Evolutionary conservation across 306 rosid species (phyloP).

Genomic region (Prinsepia uniflora): DNA sequence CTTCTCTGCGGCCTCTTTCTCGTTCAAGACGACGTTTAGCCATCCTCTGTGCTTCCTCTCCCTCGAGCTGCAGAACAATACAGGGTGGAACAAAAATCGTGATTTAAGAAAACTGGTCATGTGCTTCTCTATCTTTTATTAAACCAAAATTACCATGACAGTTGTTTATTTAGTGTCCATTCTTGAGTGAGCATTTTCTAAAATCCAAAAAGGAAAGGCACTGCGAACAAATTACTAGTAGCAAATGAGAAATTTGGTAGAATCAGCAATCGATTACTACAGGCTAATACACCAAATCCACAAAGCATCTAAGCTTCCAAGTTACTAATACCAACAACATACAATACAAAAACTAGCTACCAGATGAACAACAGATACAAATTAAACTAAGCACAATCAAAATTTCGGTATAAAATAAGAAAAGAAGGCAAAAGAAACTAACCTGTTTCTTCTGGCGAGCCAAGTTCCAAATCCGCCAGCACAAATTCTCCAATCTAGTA

Average conservation of each 20-base stretch:
- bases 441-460: conserved; percentile 99
- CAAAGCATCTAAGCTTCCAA: conserved; percentile 12
- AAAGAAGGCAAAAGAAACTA: not conserved
- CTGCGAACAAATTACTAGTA: not conserved
- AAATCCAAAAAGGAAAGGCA: not conserved
- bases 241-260: not conserved
- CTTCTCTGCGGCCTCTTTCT: conserved; percentile 90
- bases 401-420: not conserved
- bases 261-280: not conserved
- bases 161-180: not conserved
- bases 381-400: not conserved
- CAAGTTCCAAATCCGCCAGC: conserved; percentile 99
- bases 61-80: conserved; percentile 60
- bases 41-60: conserved; percentile 59
- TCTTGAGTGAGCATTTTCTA: not conserved
- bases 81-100: not conserved
- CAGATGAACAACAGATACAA: not conserved
- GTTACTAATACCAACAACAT: not conserved
- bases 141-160: not conserved
- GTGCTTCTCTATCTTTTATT: not conserved
- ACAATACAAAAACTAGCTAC: not conserved
- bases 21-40: conserved; percentile 76
- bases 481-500: conserved; percentile 94
- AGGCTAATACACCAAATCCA: not conserved
- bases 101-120: not conserved